These are phyloP conservation scores for Olyra latifolia DNA, from an alignment of 176 grass and related monocot species.

Conservation along the genomic window DNA sequence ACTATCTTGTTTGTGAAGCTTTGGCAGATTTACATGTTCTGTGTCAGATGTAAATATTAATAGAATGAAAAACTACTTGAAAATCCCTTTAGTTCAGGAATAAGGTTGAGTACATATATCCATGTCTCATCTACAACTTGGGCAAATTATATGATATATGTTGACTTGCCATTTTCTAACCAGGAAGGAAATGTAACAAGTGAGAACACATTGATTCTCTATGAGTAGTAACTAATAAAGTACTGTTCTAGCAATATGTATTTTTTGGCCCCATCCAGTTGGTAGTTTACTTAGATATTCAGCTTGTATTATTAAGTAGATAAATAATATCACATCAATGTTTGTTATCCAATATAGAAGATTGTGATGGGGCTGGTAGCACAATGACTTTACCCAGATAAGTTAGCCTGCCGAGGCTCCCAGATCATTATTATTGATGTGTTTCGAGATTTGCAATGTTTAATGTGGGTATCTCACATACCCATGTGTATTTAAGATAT, in stretches of 20 bases:
- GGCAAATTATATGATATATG: not conserved
- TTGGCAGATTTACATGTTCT: not conserved
- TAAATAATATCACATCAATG: not conserved
- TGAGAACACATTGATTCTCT: not conserved
- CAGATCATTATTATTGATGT: too few species aligned
- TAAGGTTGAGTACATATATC: not conserved
- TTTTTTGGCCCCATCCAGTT: not conserved
- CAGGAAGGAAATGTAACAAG: not conserved
- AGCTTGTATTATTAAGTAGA: not conserved
- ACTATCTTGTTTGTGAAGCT: not conserved
- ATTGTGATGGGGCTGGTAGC: not conserved
- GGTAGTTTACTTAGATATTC: not conserved
- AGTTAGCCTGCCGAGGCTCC: too few species aligned
- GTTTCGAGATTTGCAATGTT: too few species aligned
- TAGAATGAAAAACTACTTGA: not conserved
- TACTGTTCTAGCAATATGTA: slow-evolving; percentile 21
- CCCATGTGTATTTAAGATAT: too few species aligned
- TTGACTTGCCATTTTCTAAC: not conserved
- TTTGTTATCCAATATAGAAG: not conserved
- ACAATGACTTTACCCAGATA: too few species aligned
- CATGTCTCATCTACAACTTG: not conserved
- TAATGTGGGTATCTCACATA: too few species aligned
- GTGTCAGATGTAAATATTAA: not conserved
- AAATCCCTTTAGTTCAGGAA: not conserved
- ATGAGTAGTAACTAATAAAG: not conserved